Percentiles rank a stretch among this genome's conserved stretches.
Conservation (phyloP, 2,329 filamentous ascomycete species). For the Lachnellula arida region DNA sequence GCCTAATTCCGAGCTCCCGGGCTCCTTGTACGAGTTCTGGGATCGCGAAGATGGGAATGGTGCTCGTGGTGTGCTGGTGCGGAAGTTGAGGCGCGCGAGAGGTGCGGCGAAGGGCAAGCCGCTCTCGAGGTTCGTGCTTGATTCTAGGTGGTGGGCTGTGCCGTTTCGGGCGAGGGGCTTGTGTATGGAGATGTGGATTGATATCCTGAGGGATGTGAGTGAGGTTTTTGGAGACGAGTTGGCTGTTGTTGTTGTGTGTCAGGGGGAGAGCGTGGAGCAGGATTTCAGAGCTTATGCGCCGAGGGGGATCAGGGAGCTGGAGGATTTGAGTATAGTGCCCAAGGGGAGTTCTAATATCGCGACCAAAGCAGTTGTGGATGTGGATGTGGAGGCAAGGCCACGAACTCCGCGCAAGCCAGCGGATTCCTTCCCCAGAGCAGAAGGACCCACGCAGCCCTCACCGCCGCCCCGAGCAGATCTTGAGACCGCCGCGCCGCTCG, state of each 20-base stretch:
- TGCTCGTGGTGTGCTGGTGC: not conserved
- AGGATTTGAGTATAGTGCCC: not conserved
- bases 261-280: not conserved
- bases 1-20: not conserved
- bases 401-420: too few relatives aligned
- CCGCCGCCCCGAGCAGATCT: not conserved
- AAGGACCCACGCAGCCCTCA: not conserved
- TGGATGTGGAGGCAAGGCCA: too few relatives aligned
- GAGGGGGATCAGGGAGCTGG: not conserved
- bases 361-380: not conserved
- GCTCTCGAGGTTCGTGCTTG: not conserved
- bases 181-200: not conserved
- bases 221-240: slow-evolving; percentile 7
- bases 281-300: not conserved
- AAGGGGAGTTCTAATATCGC: not conserved
- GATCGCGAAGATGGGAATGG: not conserved
- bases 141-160: not conserved
- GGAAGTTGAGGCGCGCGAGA: not conserved
- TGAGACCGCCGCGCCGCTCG: not conserved
- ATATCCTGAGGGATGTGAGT: slow-evolving; percentile 3
- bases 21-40: not conserved
- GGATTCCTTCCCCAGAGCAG: too few relatives aligned
- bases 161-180: not conserved
- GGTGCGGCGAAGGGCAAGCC: not conserved
- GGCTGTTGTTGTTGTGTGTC: not conserved